Conservation (phyloP, 192 early-diverging fungal species). For the Coemansia sp. region DNA sequence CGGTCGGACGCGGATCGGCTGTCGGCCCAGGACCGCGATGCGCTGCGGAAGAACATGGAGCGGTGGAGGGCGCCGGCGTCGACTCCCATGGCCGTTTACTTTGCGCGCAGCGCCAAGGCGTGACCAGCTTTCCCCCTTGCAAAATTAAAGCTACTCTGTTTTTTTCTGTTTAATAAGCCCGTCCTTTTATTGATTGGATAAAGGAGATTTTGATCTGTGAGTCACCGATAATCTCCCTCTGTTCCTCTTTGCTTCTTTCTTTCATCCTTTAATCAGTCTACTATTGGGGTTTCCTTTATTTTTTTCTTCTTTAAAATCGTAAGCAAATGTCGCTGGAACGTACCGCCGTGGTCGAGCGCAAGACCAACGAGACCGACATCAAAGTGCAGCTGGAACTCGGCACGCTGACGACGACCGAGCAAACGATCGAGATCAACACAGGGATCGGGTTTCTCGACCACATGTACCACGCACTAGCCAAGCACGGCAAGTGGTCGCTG, state of each 20-base stretch:
- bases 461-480: constrained; percentile 98
- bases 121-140: too few relatives aligned
- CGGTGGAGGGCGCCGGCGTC: constrained; percentile 39
- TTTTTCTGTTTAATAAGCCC: neutral
- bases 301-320: neutral
- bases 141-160: neutral
- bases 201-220: too few relatives aligned
- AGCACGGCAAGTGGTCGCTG: constrained; percentile 91
- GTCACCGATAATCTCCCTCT: constrained; percentile 4
- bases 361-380: constrained; percentile 95
- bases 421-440: constrained; percentile 76
- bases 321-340: neutral
- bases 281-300: neutral
- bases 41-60: constrained; percentile 22
- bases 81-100: constrained; percentile 23
- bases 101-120: constrained; percentile 8
- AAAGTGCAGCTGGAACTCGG: constrained; percentile 60
- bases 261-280: neutral
- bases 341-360: constrained; percentile 62
- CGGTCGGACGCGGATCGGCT: constrained; percentile 38
- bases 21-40: constrained; percentile 22
- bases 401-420: constrained; percentile 51
- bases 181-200: neutral
- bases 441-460: constrained; percentile 99
- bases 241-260: neutral